phyloP scores from a whole-genome alignment of 768 basidiomycete species.

The Leccinum pellstonianum region DNA sequence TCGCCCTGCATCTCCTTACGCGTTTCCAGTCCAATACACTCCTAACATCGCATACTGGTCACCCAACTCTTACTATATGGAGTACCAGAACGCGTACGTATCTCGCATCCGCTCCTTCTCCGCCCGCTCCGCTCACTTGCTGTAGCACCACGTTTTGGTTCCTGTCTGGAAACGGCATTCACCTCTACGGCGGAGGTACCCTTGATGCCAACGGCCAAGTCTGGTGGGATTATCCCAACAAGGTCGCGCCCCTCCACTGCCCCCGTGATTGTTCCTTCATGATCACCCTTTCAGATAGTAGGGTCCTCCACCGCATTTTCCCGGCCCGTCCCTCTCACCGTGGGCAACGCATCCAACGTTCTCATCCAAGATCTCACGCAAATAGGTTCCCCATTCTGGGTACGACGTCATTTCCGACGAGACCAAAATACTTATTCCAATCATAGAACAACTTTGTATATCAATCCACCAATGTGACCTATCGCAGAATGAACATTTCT shows the following conservation, averaged over 20 bases:
- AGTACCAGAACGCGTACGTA: slow-evolving; percentile 43
- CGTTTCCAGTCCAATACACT: slow-evolving; percentile 33
- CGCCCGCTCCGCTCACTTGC: background rate
- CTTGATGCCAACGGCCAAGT: slow-evolving; percentile 48
- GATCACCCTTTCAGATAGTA: slow-evolving; percentile 24
- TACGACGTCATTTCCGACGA: slow-evolving; percentile 6
- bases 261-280: background rate
- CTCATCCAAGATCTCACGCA: slow-evolving; percentile 39
- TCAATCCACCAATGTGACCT: slow-evolving; percentile 41
- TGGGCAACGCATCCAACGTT: slow-evolving; percentile 43
- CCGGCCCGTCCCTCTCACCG: slow-evolving; percentile 43
- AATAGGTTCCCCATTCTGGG: slow-evolving; percentile 44
- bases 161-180: slow-evolving; percentile 36
- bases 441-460: slow-evolving; percentile 41
- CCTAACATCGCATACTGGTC: slow-evolving; percentile 43
- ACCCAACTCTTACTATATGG: slow-evolving; percentile 38
- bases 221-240: slow-evolving; percentile 36
- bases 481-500: slow-evolving; percentile 38
- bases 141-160: slow-evolving; percentile 41
- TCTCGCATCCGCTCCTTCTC: background rate
- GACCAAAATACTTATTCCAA: background rate
- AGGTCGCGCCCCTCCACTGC: slow-evolving; percentile 16
- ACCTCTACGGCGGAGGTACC: slow-evolving; percentile 42
- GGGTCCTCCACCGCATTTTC: slow-evolving; percentile 44
- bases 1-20: background rate